Conservation (phyloP, 2,329 filamentous ascomycete genomes). For the Graphilbum ipis-grandicollis region DNA sequence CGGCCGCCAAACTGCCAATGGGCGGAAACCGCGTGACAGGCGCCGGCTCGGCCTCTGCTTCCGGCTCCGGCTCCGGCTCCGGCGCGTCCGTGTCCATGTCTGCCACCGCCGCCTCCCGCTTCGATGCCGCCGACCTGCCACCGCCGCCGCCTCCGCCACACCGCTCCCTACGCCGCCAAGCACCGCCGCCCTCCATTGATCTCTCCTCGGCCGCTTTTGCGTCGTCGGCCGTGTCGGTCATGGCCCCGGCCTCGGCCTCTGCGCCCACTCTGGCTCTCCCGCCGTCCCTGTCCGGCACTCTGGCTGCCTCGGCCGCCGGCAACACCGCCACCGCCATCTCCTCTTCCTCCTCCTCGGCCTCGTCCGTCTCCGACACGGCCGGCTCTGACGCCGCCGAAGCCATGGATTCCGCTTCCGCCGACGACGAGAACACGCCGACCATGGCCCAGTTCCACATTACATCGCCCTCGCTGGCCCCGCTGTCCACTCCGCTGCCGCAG, state of each 20-base stretch:
- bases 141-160: not conserved
- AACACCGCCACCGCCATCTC: not conserved
- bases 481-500: conserved; percentile 27
- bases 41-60: not conserved
- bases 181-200: not conserved
- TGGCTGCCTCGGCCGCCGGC: not conserved
- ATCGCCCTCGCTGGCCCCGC: conserved; percentile 53
- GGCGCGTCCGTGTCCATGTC: not conserved
- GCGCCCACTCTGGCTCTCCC: not conserved
- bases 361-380: conserved; percentile 10
- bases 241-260: not conserved
- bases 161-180: not conserved
- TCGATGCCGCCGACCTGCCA: not conserved
- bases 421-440: conserved; percentile 40
- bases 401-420: no score
- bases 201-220: not conserved
- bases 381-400: no score
- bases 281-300: not conserved
- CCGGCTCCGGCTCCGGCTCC: no score
- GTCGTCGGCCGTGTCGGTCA: not conserved
- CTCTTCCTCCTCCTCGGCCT: not conserved
- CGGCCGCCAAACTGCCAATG: not conserved
- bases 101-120: not conserved
- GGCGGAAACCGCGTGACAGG: no score
- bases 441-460: conserved; percentile 44